Base-by-base conservation (phyloP, 306 rosid genomes). In the Rosa multiflora region DNA sequence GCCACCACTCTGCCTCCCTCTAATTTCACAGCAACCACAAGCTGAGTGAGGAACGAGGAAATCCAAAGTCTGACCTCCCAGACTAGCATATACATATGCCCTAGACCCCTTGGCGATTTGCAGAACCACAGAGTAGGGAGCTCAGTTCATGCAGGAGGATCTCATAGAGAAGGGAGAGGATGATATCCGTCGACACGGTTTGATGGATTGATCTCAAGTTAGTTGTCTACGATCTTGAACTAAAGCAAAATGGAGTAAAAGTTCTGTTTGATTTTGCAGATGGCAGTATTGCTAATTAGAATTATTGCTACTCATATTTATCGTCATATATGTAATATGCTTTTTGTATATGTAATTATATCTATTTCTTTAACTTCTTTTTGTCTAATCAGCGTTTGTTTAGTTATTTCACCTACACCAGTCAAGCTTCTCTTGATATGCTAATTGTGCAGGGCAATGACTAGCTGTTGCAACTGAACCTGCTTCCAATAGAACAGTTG, bases 1-100 rank as follows among this genome's bases (percentile, higher is more conserved):
- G 59, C 86, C 79, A 79, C 93, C 37, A 82, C 84, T 2, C 85
- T 90, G 37, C 76, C 85, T 82, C 91, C 97, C 61, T 76, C 90
- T 10, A 78, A 82, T 77, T 82, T 88, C 90, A 3, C 86, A 23
- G 20, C 79, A 23, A 6, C 82, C 75, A 47, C 89, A 70, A 80
- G 67, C 71, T 88, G 90, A 88, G 83, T 10, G 68, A 56, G 67
- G 40, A 42, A 23, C 56, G 21, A 7, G 53, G 43, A 35, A 6
- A 20, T 32, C 61, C 8, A 0, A 26, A 23, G 21, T 13, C n/a
- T 4, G 13, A 70, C 43, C 56, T 76, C 10, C 10, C 67, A 9
- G 23, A 6, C 43, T 40, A 67, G 62, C 63, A 20, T 44, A 47
- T 21, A 29, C 43, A 32, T 23, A n/a, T 3, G 59, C 15, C 55